Evolutionary conservation across 2,329 filamentous ascomycete species (phyloP).

Genomic region (Tolypocladium capitatum): DNA sequence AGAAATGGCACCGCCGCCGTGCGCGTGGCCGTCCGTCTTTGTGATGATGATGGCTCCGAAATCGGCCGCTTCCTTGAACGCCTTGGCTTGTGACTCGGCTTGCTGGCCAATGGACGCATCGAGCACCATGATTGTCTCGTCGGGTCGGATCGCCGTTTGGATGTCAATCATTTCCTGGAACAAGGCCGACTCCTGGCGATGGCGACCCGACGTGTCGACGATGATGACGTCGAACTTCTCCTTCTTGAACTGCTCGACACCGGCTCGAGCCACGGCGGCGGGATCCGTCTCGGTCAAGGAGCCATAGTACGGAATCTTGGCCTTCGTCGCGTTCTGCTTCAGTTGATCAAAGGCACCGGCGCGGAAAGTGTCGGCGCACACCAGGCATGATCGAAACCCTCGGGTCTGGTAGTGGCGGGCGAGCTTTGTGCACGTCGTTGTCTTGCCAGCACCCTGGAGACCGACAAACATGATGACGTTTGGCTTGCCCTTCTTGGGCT

Average conservation of each 20-base stretch:
- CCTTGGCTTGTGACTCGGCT: constrained; percentile 84
- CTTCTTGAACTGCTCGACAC: constrained; percentile 98
- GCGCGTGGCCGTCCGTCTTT: constrained; percentile 92
- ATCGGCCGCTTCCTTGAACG: constrained; percentile 93
- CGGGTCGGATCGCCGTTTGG: constrained; percentile 74
- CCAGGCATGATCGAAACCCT: constrained; percentile 83
- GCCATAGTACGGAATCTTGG: constrained; percentile 97
- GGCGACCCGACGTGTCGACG: constrained; percentile 89
- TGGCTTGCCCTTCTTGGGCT: constrained; percentile 87
- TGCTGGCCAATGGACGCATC: constrained; percentile 95
- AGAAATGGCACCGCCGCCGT: constrained; percentile 92
- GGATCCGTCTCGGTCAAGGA: constrained; percentile 94
- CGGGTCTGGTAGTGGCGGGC: constrained; percentile 88
- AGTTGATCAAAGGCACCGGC: constrained; percentile 96
- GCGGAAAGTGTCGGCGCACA: constrained; percentile 97
- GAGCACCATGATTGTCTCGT: constrained; percentile 97
- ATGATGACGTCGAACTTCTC: constrained; percentile 98
- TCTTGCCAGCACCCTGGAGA: constrained; percentile 94
- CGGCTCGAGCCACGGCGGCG: constrained; percentile 82
- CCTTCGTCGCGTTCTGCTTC: constrained; percentile 97
- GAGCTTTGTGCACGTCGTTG: constrained; percentile 94
- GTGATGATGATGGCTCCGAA: constrained; percentile 99
- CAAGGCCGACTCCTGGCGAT: constrained; percentile 85
- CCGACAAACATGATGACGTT: constrained; percentile 99
- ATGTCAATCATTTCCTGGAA: constrained; percentile 99